Evolutionary conservation across 2,329 filamentous ascomycete genomes (phyloP).

Genomic region (Trichophyton schoenleinii): DNA sequence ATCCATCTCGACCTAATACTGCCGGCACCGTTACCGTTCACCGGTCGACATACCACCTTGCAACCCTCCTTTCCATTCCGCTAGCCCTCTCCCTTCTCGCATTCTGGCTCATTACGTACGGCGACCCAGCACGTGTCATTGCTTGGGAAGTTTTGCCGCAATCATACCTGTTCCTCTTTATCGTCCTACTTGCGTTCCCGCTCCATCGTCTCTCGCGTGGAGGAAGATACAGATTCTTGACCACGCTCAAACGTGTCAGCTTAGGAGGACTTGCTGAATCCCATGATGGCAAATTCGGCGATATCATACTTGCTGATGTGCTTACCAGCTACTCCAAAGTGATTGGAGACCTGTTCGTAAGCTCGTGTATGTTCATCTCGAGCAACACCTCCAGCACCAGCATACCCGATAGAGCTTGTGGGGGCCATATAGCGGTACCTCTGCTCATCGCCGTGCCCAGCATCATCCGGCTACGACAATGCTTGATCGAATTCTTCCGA

Average conservation of each 20-base stretch:
- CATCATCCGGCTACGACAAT: conserved; percentile 79
- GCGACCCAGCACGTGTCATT: conserved; percentile 55
- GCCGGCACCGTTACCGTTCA: conserved; percentile 59
- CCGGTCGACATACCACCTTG: conserved; percentile 73
- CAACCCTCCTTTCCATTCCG: conserved; percentile 59
- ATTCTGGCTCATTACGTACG: conserved; percentile 73
- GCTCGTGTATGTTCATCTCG: conserved; percentile 80
- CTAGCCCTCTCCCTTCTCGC: conserved; percentile 59
- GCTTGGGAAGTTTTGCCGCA: conserved; percentile 78
- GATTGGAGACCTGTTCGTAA: conserved; percentile 76
- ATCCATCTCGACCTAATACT: conserved; percentile 59
- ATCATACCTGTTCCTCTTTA: conserved; percentile 61
- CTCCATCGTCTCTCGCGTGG: conserved; percentile 54
- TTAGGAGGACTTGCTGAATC: conserved; percentile 77
- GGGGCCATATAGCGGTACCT: conserved; percentile 66
- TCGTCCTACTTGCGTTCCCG: conserved; percentile 60
- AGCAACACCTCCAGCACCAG: conserved; percentile 60
- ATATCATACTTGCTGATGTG: conserved; percentile 85
- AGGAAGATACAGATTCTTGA: conserved; percentile 63
- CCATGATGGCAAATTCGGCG: conserved; percentile 84
- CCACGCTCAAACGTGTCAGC: conserved; percentile 62
- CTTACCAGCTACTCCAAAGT: conserved; percentile 92
- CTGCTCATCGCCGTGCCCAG: conserved; percentile 73
- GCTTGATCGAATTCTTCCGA: conserved; percentile 72
- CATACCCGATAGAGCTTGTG: conserved; percentile 68